Evolutionary conservation across 1,139 yeast genomes (phyloP).

Genomic region (Candida sanyaensis): DNA sequence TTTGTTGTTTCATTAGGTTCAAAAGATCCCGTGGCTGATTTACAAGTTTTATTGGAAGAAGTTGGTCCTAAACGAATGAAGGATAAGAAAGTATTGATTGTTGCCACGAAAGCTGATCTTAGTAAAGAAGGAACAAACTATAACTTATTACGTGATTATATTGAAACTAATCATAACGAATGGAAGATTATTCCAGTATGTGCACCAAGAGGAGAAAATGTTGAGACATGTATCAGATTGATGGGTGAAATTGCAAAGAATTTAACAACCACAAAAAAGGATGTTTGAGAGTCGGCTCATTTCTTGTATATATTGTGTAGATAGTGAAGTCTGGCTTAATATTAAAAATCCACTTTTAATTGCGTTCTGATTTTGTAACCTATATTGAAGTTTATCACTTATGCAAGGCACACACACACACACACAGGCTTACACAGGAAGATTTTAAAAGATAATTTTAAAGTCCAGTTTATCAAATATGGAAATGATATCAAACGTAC

Average conservation of each 20-base stretch:
- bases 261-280: neutral
- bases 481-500: neutral
- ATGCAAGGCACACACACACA: neutral
- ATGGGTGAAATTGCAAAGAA: constrained; percentile 58
- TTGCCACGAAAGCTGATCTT: constrained; percentile 91
- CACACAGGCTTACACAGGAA: neutral
- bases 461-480: neutral
- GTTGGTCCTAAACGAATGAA: constrained; percentile 64
- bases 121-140: constrained; percentile 52
- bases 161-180: constrained; percentile 28
- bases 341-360: no score
- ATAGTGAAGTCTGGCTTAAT: no score
- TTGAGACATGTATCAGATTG: constrained; percentile 64
- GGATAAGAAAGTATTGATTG: constrained; percentile 65
- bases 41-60: constrained; percentile 63
- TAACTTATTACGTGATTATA: constrained; percentile 40
- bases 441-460: neutral
- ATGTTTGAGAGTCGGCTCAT: neutral
- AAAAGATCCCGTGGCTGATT: constrained; percentile 62
- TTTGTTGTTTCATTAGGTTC: constrained; percentile 81
- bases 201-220: constrained; percentile 70
- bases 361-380: no score
- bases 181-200: constrained; percentile 88
- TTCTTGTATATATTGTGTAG: neutral
- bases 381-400: neutral